Percentiles rank a stretch among this genome's conserved stretches.
These are phyloP conservation scores for Aspergillus homomorphus DNA, from an alignment of 495 filamentous ascomycete genomes.

Conservation along the genomic window DNA sequence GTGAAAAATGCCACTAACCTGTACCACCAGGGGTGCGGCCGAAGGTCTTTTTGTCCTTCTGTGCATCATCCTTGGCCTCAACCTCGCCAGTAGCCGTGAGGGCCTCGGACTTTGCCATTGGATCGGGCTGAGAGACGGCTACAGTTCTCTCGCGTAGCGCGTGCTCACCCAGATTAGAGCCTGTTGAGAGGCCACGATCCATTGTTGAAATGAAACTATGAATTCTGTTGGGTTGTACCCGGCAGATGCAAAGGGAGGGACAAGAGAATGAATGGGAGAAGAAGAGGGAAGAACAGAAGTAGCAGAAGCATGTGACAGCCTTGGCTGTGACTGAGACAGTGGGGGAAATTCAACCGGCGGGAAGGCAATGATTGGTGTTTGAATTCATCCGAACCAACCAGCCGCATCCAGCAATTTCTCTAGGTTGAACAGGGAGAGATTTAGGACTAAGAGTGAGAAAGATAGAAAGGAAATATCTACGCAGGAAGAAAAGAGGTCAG, in stretches of 20 bases:
- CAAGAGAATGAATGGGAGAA: slow-evolving; percentile 15
- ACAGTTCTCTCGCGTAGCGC: slow-evolving; percentile 47
- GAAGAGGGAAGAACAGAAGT: slow-evolving; percentile 1
- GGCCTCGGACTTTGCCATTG: slow-evolving; percentile 35
- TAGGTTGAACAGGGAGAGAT: neutral
- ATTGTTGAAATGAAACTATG: slow-evolving; percentile 30
- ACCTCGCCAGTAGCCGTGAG: slow-evolving; percentile 35
- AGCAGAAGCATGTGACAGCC: slow-evolving; percentile 38
- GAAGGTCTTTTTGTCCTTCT: slow-evolving; percentile 71
- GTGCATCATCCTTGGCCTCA: slow-evolving; percentile 38
- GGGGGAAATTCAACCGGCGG: slow-evolving; percentile 15
- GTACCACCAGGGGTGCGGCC: slow-evolving; percentile 88
- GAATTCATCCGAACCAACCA: slow-evolving; percentile 7
- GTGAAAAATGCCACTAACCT: slow-evolving; percentile 52
- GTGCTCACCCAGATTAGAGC: slow-evolving; percentile 34
- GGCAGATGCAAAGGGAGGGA: neutral
- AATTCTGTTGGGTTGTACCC: neutral
- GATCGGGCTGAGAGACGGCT: slow-evolving; percentile 28
- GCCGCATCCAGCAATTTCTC: slow-evolving; percentile 9
- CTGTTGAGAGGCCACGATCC: slow-evolving; percentile 46
- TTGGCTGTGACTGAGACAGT: slow-evolving; percentile 7
- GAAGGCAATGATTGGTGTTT: slow-evolving; percentile 18
- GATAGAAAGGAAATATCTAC: slow-evolving; percentile 1
- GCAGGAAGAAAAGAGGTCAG: neutral
- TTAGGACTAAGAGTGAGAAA: slow-evolving; percentile 2